Percentiles rank a stretch among this genome's conserved stretches.
These are phyloP conservation scores for Hymenochaete sp. DNA, from an alignment of 1,284 basidiomycete genomes.

Conservation along the genomic window DNA sequence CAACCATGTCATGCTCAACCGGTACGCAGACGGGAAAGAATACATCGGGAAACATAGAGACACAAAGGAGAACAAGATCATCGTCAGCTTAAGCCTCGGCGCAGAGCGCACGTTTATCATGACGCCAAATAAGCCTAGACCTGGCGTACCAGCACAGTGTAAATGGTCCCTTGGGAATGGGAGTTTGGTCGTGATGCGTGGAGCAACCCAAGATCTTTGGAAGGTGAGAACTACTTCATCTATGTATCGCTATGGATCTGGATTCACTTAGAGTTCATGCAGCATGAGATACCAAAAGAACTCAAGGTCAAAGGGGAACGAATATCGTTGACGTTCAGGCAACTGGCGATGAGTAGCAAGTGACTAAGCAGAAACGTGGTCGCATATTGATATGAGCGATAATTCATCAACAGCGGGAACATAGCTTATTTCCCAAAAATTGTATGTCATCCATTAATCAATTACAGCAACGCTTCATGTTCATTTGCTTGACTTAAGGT, in stretches of 20 bases:
- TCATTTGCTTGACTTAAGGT: constrained; percentile 15
- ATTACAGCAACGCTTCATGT: no score
- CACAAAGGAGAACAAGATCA: constrained; percentile 34
- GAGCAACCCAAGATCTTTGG: constrained; percentile 40
- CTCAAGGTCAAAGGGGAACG: constrained; percentile 28
- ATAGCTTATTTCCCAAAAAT: no score
- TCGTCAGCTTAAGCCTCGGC: constrained; percentile 40
- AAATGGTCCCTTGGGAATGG: constrained; percentile 34
- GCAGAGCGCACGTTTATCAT: constrained; percentile 40
- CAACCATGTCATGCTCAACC: constrained; percentile 44
- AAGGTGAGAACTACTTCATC: constrained; percentile 27
- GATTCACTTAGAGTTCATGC: neutral
- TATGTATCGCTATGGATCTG: neutral
- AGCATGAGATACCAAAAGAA: constrained; percentile 40
- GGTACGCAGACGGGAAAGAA: constrained; percentile 37
- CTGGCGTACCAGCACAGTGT: constrained; percentile 18
- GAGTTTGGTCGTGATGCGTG: constrained; percentile 44
- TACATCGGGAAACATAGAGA: constrained; percentile 37
- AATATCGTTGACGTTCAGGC: constrained; percentile 37
- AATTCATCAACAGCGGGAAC: no score
- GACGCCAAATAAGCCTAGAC: constrained; percentile 26
- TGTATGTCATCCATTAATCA: no score
- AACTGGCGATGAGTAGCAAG: no score
- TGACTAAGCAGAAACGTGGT: no score
- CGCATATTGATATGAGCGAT: no score